Evolutionary conservation across 2,329 filamentous ascomycete species (phyloP), one percentile per base, ranked within the genome.

Genomic region (Thyridium curvatum): DNA sequence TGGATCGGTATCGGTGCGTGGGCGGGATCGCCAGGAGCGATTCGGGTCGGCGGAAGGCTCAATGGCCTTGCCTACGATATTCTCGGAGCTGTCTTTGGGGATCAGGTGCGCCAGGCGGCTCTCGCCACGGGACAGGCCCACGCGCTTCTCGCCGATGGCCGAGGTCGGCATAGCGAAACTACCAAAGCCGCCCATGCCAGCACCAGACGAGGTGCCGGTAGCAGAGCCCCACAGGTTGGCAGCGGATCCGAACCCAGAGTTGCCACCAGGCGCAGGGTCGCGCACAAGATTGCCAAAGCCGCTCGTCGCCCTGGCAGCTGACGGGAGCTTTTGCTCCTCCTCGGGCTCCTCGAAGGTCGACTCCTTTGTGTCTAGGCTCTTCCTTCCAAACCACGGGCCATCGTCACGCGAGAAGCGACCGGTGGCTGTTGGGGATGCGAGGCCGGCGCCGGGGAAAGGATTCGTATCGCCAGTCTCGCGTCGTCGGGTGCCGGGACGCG

Each of bases 41-140:
- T 60, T 62, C 30, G 60, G 47, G 17, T 68, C 61, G 17, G 59
- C 42, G 13, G 58, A 52, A 42, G 69, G 72, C 39, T 80, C 79
- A 44, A 61, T 66, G 17, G 68, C 60, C 52, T 75, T 74, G 34
- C 54, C 52, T 13, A 64, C 61, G 18, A 79, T 65, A 43, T 81
- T 82, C 43, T 94, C 88, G 4, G 72, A 66, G 48, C 74, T 83
- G 29, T 88, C 83, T 62, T 90, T 94, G 15, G 79, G 81, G 49
- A 95, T 83, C 16, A 95, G 62, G 53, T 88, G 88, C 48, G 90
- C 91, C 52, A 96, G 80, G 18, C 89, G 82, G 58, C 89, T 95
- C 55, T 88, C 86, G 3, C 85, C 80, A 41, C 84, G 73, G 18
- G 77, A 62, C 53, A 76, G 82, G 18, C 79, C 82, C 52, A 84